Evolutionary conservation across 2,329 filamentous ascomycete genomes (phyloP).

Genomic region (Arachnomyces sp.): DNA sequence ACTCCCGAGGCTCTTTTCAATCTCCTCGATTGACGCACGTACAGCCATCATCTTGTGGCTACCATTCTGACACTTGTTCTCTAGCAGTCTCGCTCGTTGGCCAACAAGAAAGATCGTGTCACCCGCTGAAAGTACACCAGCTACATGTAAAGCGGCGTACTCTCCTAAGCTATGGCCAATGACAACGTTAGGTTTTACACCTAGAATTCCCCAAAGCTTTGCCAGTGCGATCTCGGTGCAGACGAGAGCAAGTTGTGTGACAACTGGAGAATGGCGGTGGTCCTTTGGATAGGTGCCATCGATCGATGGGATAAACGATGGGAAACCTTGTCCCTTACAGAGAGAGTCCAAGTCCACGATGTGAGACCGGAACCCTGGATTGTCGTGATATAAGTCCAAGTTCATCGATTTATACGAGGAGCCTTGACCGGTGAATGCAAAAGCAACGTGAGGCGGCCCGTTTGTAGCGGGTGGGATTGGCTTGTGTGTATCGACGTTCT

Average conservation of each 20-base stretch:
- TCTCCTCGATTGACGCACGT: constrained; percentile 27
- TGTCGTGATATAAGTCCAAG: constrained; percentile 23
- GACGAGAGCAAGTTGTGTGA: constrained; percentile 31
- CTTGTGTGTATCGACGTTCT: constrained; percentile 10
- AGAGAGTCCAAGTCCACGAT: constrained; percentile 27
- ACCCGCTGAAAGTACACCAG: constrained; percentile 44
- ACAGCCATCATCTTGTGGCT: constrained; percentile 62
- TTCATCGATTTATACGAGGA: constrained; percentile 21
- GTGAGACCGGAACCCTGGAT: constrained; percentile 21
- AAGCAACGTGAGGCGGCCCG: constrained; percentile 20
- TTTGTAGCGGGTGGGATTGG: constrained; percentile 13
- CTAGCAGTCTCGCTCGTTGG: constrained; percentile 56
- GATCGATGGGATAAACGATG: constrained; percentile 30
- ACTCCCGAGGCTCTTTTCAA: constrained; percentile 44
- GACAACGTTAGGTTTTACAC: constrained; percentile 52
- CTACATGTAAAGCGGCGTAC: constrained; percentile 82
- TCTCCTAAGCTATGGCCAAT: constrained; percentile 89
- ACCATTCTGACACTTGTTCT: constrained; percentile 56
- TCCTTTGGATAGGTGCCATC: constrained; percentile 22
- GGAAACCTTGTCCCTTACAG: constrained; percentile 24
- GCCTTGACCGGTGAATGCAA: constrained; percentile 34
- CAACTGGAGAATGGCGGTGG: constrained; percentile 23
- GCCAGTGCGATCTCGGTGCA: constrained; percentile 35
- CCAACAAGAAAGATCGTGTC: constrained; percentile 59
- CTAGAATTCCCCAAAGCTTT: constrained; percentile 26